Base-by-base conservation (phyloP, 805 yeast species). In the Helenozyma rhizophorensis region DNA sequence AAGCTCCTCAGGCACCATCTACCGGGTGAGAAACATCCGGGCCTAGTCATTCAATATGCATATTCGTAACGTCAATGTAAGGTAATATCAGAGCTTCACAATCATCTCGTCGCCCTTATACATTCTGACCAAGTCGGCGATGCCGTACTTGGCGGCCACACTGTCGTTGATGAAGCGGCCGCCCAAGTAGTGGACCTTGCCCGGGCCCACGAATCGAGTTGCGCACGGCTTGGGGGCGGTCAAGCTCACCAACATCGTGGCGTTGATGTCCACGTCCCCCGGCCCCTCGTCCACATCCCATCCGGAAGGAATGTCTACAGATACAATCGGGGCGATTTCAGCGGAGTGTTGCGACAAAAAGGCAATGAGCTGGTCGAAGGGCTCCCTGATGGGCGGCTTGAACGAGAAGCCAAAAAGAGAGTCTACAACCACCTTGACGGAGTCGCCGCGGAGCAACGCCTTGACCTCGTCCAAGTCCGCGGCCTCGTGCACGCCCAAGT, bases 181-280 rank as follows among this genome's bases (percentile, higher is more conserved):
- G 1, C 98, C 98, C 23, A 89, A 70, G 56, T 76, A 93, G 54
- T 90, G 98, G 8, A 37, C 41, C 4, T 65, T 56, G 1, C 71
- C 66, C 3, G 31, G 37, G 9, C 28, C 34, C 11, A 23, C 41
- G 40, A 84, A 71, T 37, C 58, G 62, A 28, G 56, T 53, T 2
- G 94, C 77, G 33, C 95, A 89, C 0, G 94, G 93, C 53, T 93
- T 93, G 7, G 98, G 98, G 0, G 96, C 97, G 0, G 97, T 89
- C 30, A 93, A 63, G 31, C 95, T 83, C 8, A 93, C 79, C 29
- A 93, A 65, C 44, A 78, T 76, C 5, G 70, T 57, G 1, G 97
- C 95, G 16, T 65, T 65, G 35, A 83, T 72, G 16, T 54, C 56
- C 13, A 58, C 57, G 2, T 56, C 59, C 1, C 39, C 49, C 0